Evolutionary conservation across 305 asterid species (phyloP), one percentile per base, ranked within the genome.

Genomic region (Fraxinus sp.): DNA sequence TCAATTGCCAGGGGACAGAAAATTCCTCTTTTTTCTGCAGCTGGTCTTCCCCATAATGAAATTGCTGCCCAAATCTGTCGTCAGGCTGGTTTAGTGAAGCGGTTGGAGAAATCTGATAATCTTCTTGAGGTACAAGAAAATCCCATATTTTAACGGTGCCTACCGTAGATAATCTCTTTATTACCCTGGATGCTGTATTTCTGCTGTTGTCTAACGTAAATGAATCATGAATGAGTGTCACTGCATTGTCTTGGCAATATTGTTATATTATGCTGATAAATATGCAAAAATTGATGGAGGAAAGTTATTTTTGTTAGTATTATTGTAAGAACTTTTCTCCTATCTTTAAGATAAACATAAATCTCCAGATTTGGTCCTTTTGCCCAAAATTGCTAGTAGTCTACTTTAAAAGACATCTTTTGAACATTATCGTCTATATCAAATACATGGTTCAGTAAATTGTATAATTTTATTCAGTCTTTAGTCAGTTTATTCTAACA

Each of bases 11-110:
- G 99, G 77, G 99, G 99, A 84, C 99, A 95, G 89, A 95, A 95
- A 84, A 95, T 95, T 80, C 99, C 98, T 81, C 98, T 95, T 75
- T 95, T 95, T 80, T 95, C 99, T 55, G 99, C 99, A 82, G 99
- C 99, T 83, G 99, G 99, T 90, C 98, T 95, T 88, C 98, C 98
- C 80, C 99, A 95, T 89, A 95, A 95, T 90, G 99, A 95, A 91
- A 46, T 46, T 14, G 55, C 55, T 46, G 55, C 55, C 55, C 55
- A 46, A 46, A 46, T 46, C 55, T 46, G 55, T 46, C 55, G 55
- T 46, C 55, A 44, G 55, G 55, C 55, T 46, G 55, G 55, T 46
- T 46, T 46, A 13, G 55, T 46, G 55, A 46, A 46, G 55, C 55
- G 55, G 55, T 46, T 46, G 18, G 55, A 46, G 55, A 46, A 46